A percentile compares a stretch with the other conserved stretches of the same genome.
Conservation (phyloP, 495 filamentous ascomycete species). For the Aspergillus sparsus region DNA sequence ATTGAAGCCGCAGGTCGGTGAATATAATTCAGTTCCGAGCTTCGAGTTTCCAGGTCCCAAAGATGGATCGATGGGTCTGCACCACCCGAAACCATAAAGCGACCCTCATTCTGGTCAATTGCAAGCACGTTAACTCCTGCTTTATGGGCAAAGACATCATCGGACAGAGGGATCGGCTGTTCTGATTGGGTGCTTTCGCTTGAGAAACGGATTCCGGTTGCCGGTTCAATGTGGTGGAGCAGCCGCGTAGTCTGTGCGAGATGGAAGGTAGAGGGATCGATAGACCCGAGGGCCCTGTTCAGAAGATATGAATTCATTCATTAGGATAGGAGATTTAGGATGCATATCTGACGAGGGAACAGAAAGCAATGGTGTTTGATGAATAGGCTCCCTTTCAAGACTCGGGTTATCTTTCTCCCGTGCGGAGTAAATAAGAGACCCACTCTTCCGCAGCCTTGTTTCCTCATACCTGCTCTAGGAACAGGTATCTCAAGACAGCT, state of each 20-base stretch:
- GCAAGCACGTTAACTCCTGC: slow-evolving; percentile 74
- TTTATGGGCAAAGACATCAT: slow-evolving; percentile 62
- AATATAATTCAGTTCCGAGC: slow-evolving; percentile 43
- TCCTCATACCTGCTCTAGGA: too few relatives aligned
- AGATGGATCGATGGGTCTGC: slow-evolving; percentile 75
- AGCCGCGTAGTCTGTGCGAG: slow-evolving; percentile 62
- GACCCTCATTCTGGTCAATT: slow-evolving; percentile 74
- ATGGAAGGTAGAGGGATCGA: slow-evolving; percentile 61
- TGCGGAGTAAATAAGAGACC: too few relatives aligned
- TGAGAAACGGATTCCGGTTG: slow-evolving; percentile 66
- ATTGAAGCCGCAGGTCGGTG: slow-evolving; percentile 52
- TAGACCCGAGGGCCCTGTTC: slow-evolving; percentile 66
- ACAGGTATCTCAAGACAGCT: too few relatives aligned
- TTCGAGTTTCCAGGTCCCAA: slow-evolving; percentile 73
- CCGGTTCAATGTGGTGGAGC: slow-evolving; percentile 59
- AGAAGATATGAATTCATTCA: slow-evolving; percentile 83
- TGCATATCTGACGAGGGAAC: too few relatives aligned
- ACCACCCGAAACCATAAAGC: slow-evolving; percentile 80
- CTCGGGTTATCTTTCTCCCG: too few relatives aligned
- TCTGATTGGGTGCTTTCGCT: slow-evolving; percentile 38
- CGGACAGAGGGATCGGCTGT: slow-evolving; percentile 24
- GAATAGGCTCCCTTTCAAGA: too few relatives aligned
- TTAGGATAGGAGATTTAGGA: slow-evolving; percentile 24
- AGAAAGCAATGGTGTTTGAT: too few relatives aligned
- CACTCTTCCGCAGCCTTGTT: too few relatives aligned